Evolutionary conservation across 148 eudicot species (phyloP).

Genomic region (Cornus suecica): DNA sequence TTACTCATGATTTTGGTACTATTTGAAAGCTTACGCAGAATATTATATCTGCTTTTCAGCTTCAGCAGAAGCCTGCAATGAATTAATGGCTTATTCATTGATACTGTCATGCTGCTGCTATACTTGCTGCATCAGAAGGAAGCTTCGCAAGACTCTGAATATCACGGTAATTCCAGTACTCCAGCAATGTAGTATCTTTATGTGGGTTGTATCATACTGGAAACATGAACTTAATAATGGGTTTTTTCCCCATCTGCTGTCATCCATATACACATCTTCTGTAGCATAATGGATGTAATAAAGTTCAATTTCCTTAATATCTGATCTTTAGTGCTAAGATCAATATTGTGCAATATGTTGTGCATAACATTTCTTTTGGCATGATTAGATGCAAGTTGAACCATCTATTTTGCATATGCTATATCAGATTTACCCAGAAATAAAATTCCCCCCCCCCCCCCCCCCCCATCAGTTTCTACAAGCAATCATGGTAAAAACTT

Average conservation of each 20-base stretch:
- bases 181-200: constrained; percentile 3
- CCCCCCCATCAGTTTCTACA: no score
- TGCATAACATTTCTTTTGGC: not conserved
- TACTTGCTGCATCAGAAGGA: constrained; percentile 89
- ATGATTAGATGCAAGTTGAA: not conserved
- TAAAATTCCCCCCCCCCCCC: no score
- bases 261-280: not conserved
- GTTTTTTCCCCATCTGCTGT: not conserved
- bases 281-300: not conserved
- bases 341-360: not conserved
- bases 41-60: constrained; percentile 51
- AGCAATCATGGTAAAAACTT: not conserved
- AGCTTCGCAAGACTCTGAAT: constrained; percentile 78
- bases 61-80: constrained; percentile 86
- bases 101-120: constrained; percentile 97
- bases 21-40: constrained; percentile 1
- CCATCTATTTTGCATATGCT: not conserved
- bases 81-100: constrained; percentile 85
- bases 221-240: not conserved
- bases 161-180: constrained; percentile 51
- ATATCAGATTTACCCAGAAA: not conserved
- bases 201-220: not conserved
- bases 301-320: not conserved
- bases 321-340: not conserved
- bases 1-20: not conserved